These are phyloP conservation scores for Jatropha podagrica DNA, from an alignment of 441 rosid genomes.

Conservation along the genomic window DNA sequence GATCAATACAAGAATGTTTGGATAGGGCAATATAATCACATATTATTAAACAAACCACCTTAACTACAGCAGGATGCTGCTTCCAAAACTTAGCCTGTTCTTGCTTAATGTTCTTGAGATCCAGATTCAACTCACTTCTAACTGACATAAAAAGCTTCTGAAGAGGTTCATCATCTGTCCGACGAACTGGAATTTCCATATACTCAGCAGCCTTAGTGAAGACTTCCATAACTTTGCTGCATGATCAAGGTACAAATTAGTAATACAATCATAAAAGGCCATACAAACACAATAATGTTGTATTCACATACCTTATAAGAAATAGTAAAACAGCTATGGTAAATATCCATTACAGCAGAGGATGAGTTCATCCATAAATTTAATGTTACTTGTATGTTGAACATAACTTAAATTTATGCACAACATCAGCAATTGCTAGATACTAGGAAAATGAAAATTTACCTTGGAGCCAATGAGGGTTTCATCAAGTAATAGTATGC, in stretches of 20 bases:
- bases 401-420: background rate
- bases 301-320: background rate
- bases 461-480: slow-evolving; percentile 99
- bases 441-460: slow-evolving; percentile 17
- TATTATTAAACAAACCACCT: slow-evolving; percentile 46
- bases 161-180: slow-evolving; percentile 94
- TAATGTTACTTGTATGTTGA: background rate
- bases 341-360: background rate
- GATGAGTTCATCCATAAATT: background rate
- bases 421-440: slow-evolving; percentile 1
- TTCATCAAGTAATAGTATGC: slow-evolving; percentile 92
- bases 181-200: slow-evolving; percentile 95
- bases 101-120: slow-evolving; percentile 94
- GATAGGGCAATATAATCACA: slow-evolving; percentile 17
- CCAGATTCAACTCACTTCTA: slow-evolving; percentile 95
- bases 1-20: slow-evolving; percentile 9
- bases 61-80: slow-evolving; percentile 96
- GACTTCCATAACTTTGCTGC: slow-evolving; percentile 98
- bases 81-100: slow-evolving; percentile 99
- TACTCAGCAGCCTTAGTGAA: slow-evolving; percentile 96
- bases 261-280: slow-evolving; percentile 7
- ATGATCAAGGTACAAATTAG: slow-evolving; percentile 25
- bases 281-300: background rate
- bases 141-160: slow-evolving; percentile 95
- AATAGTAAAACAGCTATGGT: background rate